phyloP scores from a whole-genome alignment of 225 moss, liverwort and hornwort species.

The Pseudoscleropodium purum region DNA sequence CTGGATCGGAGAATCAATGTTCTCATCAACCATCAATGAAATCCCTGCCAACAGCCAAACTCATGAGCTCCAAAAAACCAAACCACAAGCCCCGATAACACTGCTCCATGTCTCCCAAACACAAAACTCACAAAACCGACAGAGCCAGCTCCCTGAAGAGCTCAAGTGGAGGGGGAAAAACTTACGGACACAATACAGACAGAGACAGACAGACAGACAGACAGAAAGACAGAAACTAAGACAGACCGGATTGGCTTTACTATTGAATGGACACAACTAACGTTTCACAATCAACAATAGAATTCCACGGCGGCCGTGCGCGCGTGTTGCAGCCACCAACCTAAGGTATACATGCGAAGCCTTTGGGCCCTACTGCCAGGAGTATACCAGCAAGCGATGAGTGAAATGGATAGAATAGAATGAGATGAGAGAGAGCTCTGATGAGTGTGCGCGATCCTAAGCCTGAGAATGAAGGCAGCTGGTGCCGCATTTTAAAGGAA shows the following conservation, averaged over 20 bases:
- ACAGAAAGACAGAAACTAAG: not conserved
- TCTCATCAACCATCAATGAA: not conserved
- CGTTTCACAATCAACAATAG: not conserved
- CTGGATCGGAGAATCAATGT: not conserved
- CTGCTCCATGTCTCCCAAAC: not conserved
- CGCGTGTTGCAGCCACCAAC: not conserved
- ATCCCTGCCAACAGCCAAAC: not conserved
- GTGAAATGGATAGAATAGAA: not conserved
- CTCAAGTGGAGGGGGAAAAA: not conserved
- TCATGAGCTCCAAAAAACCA: not conserved
- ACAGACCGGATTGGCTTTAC: not conserved
- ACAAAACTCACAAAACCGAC: not conserved
- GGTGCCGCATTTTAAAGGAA: constrained; percentile 35
- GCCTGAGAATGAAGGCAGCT: constrained; percentile 10
- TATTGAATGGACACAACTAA: too few species aligned
- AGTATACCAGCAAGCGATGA: not conserved
- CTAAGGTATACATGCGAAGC: not conserved
- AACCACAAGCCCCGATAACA: not conserved
- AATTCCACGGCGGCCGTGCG: not conserved
- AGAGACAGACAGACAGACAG: not conserved
- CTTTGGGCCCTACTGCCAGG: not conserved
- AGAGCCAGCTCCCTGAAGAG: not conserved
- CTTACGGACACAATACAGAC: not conserved
- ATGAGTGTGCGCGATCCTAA: not conserved
- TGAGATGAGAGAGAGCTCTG: not conserved